These are phyloP conservation scores for Flaveria trinervia DNA, from an alignment of 129 eudicot species.

Conservation along the genomic window DNA sequence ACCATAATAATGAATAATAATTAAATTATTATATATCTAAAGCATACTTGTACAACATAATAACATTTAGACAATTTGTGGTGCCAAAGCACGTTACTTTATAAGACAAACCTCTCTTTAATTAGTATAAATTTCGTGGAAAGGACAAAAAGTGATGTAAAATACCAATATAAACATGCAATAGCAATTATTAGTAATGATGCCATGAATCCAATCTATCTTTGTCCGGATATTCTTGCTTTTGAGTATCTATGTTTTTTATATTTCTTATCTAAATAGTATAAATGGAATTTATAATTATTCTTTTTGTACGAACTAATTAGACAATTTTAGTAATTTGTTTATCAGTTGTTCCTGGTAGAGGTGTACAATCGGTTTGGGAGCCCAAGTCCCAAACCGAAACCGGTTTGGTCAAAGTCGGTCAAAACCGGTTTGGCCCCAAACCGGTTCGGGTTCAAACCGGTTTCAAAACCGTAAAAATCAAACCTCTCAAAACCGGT, in stretches of 20 bases:
- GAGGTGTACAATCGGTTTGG: too few species aligned
- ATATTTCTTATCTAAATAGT: not conserved
- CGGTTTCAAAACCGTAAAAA: too few species aligned
- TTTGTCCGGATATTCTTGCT: conserved; percentile 23
- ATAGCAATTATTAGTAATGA: conserved; percentile 7
- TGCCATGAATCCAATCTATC: conserved; percentile 21
- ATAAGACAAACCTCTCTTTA: conserved; percentile 9
- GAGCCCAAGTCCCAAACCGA: too few species aligned
- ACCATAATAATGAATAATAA: not conserved
- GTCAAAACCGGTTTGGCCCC: too few species aligned
- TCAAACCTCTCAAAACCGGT: too few species aligned
- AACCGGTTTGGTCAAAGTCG: too few species aligned
- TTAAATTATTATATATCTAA: not conserved
- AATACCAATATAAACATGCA: conserved; percentile 22
- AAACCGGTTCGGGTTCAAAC: too few species aligned
- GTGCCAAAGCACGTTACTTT: conserved; percentile 15
- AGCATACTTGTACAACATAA: not conserved
- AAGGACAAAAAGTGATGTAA: conserved; percentile 19
- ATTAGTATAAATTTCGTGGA: not conserved
- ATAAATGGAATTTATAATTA: not conserved
- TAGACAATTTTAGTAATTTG: not conserved
- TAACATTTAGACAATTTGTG: not conserved
- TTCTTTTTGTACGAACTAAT: not conserved
- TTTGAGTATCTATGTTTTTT: not conserved
- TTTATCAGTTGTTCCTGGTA: not conserved